Evolutionary conservation across 2,329 filamentous ascomycete species (phyloP).

Genomic region (Diaporthe longicolla): DNA sequence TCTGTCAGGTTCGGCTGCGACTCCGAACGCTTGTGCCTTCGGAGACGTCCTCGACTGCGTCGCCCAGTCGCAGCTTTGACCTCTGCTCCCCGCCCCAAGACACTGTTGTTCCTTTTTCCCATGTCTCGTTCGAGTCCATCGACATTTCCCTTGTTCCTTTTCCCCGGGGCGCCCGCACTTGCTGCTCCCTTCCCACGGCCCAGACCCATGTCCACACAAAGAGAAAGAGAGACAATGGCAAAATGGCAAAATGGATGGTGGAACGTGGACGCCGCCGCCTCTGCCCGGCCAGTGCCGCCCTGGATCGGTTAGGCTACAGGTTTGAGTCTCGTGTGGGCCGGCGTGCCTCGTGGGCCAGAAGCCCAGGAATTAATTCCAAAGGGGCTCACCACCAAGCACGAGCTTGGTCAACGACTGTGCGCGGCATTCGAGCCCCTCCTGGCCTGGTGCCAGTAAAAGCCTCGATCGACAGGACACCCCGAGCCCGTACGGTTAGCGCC

Average conservation of each 20-base stretch:
- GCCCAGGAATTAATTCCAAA: constrained; percentile 21
- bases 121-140: constrained; percentile 11
- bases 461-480: constrained; percentile 13
- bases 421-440: constrained; percentile 13
- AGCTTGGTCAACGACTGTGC: constrained; percentile 28
- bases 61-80: constrained; percentile 28
- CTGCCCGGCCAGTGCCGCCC: constrained; percentile 1
- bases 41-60: constrained; percentile 24
- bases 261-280: constrained; percentile 1
- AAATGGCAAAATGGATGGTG: constrained; percentile 1
- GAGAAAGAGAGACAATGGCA: constrained; percentile 7
- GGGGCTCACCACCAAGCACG: constrained; percentile 5
- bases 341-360: neutral
- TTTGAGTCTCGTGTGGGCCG: constrained; percentile 5
- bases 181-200: constrained; percentile 19
- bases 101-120: constrained; percentile 21
- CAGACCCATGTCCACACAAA: neutral
- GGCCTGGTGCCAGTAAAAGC: constrained; percentile 10
- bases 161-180: constrained; percentile 3
- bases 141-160: neutral
- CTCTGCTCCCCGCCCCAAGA: constrained; percentile 24
- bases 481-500: constrained; percentile 31
- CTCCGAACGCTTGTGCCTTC: constrained; percentile 20
- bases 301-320: neutral
- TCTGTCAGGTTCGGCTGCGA: constrained; percentile 29